Evolutionary conservation across 2,329 filamentous ascomycete species (phyloP), one percentile per base, ranked within the genome.

Genomic region (Monosporascus cannonballus): DNA sequence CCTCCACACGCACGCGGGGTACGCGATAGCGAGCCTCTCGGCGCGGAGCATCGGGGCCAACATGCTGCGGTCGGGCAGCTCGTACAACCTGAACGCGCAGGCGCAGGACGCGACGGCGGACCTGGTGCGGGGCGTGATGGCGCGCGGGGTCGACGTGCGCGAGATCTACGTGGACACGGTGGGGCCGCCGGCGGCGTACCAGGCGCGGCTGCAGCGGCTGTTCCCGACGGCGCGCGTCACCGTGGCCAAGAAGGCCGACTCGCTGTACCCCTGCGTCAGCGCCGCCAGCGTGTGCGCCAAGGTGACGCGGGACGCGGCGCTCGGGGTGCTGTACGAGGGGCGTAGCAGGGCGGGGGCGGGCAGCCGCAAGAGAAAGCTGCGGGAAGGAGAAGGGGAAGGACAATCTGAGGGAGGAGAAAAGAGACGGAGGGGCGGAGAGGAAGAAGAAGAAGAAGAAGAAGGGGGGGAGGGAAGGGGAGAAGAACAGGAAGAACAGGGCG

Each of bases 101-200:
- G 93, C 93, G 18, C 87, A 94, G 83, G 92, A 96, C 69, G 89
- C 93, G 4, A 97, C 93, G 0, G 83, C 96, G 24, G 81, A 82
- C 39, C 77, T 99, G 50, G 93, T 97, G 64, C 77, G 83, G 51
- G 85, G 84, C 37, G 88, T 96, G 4, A 79, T 94, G 37, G 84
- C 83, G 8, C 77, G 79, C 20, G 89, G 90, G 37, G 88, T 97
- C 56, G 91, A 95, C 68, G 77, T 97, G 4, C 81, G 78, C 53
- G 90, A 96, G 70, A 89, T 99, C 49, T 99, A 91, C 69, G 92
- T 99, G 67, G 93, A 99, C 72, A 97, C 93, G 2, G 88, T 97
- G 65, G 93, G 93, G 36, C 87, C 80, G 52, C 92, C 93, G 2
- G 84, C 81, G 18, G 75, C 84, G 4, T 96, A 97, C 75, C 92